Percentiles rank a stretch among this genome's conserved stretches.
phyloP scores from a whole-genome alignment of 2,329 filamentous ascomycete genomes.

The Rhynchosporium graminicola region DNA sequence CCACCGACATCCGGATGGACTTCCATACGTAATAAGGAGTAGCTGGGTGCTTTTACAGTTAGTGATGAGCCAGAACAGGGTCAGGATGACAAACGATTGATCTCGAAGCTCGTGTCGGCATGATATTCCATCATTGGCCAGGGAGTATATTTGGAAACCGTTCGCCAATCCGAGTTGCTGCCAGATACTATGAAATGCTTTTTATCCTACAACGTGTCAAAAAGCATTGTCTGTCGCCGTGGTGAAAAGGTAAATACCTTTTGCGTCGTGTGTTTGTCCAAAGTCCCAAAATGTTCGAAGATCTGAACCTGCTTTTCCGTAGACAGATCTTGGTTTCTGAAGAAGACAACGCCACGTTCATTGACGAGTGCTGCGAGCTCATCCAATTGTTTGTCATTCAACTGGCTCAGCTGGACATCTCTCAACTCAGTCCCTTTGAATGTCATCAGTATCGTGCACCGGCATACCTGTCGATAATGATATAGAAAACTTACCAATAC shows the following conservation, averaged over 20 bases:
- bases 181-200: slow-evolving; percentile 29
- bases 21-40: slow-evolving; percentile 53
- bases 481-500: slow-evolving; percentile 38
- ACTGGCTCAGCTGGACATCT: slow-evolving; percentile 33
- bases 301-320: slow-evolving; percentile 47
- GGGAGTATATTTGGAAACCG: slow-evolving; percentile 48
- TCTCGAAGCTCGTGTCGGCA: slow-evolving; percentile 52
- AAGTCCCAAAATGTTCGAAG: slow-evolving; percentile 48
- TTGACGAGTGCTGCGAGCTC: slow-evolving; percentile 38
- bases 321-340: slow-evolving; percentile 49
- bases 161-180: slow-evolving; percentile 47
- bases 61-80: background rate
- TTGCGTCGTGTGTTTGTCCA: slow-evolving; percentile 51
- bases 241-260: slow-evolving; percentile 36
- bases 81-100: slow-evolving; percentile 43
- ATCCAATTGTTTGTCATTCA: slow-evolving; percentile 34
- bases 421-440: slow-evolving; percentile 35
- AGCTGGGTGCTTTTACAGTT: slow-evolving; percentile 44
- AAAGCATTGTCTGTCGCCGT: background rate
- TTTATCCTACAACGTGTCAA: slow-evolving; percentile 21
- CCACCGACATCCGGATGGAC: slow-evolving; percentile 66
- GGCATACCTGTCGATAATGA: background rate
- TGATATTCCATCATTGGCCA: slow-evolving; percentile 48
- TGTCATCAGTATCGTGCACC: background rate
- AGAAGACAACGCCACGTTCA: slow-evolving; percentile 54